Evolutionary conservation across 176 grass and related monocot species (phyloP).

Genomic region (Oryza longistaminata): DNA sequence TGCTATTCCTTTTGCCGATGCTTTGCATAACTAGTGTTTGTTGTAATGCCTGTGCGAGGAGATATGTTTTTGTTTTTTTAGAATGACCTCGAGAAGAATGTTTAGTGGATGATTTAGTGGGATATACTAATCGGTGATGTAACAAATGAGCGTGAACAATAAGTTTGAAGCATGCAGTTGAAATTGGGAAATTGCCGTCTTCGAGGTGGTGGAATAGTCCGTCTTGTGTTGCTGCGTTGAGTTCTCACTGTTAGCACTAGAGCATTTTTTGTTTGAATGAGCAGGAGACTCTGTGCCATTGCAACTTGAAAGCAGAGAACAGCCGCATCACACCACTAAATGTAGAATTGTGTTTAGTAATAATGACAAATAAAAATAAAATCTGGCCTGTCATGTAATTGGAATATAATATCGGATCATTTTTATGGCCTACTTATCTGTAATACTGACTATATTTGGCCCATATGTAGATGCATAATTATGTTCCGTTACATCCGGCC

Average conservation of each 20-base stretch:
- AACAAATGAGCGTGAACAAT: neutral
- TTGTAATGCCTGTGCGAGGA: neutral
- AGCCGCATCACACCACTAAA: neutral
- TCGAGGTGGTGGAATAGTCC: neutral
- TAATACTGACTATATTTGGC: neutral
- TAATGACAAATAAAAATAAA: neutral
- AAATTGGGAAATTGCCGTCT: neutral
- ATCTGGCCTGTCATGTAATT: neutral
- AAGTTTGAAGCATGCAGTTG: neutral
- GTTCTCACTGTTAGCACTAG: neutral
- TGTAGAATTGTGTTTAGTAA: neutral
- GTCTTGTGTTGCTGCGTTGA: neutral
- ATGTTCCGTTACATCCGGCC: neutral
- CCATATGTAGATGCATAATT: neutral
- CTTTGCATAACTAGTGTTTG: neutral
- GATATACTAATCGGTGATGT: neutral
- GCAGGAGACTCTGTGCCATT: neutral
- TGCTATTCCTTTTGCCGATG: neutral
- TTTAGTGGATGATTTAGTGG: neutral
- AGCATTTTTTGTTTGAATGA: neutral
- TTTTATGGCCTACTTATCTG: neutral
- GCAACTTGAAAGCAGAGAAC: neutral
- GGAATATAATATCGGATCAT: neutral
- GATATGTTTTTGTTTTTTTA: neutral
- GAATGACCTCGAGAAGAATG: neutral